Percentiles rank a stretch among this genome's conserved stretches.
Conservation (phyloP, 1,139 yeast genomes). For the Blastobotrys apis region DNA sequence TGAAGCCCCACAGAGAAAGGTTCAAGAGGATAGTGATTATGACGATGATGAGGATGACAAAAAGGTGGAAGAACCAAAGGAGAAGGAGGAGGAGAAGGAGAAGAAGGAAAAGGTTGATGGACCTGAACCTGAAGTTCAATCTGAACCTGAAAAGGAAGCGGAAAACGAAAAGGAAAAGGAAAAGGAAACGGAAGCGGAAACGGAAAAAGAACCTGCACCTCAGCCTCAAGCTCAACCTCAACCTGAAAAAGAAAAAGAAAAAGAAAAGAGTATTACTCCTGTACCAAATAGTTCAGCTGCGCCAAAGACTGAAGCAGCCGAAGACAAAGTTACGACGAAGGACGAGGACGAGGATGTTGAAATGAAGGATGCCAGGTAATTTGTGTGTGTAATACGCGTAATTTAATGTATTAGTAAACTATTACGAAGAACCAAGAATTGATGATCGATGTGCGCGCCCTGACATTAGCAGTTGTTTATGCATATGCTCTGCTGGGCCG, state of each 20-base stretch:
- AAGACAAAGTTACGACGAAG: conserved; percentile 4
- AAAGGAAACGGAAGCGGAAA: conserved; percentile 10
- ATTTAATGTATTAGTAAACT: no score
- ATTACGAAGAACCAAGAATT: no score
- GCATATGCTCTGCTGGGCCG: no score
- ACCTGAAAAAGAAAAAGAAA: no score
- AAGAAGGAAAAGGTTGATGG: conserved; percentile 9
- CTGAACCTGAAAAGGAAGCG: neutral
- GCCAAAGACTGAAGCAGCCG: neutral
- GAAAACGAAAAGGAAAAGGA: neutral
- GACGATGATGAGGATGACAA: conserved; percentile 56
- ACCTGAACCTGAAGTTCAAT: conserved; percentile 2
- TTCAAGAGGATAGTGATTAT: conserved; percentile 80
- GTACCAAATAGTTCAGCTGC: no score
- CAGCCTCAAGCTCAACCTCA: no score
- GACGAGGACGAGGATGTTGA: conserved; percentile 17
- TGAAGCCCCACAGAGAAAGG: conserved; percentile 69
- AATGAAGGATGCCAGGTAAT: conserved; percentile 18
- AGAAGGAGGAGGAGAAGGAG: conserved; percentile 6
- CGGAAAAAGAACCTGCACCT: conserved; percentile 4
- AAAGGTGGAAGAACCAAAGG: conserved; percentile 2
- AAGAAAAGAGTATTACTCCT: neutral
- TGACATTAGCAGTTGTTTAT: no score
- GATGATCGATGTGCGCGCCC: no score
- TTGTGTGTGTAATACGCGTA: no score